Evolutionary conservation across 2,329 filamentous ascomycete genomes (phyloP).

Genomic region (Sarocladium strictum): DNA sequence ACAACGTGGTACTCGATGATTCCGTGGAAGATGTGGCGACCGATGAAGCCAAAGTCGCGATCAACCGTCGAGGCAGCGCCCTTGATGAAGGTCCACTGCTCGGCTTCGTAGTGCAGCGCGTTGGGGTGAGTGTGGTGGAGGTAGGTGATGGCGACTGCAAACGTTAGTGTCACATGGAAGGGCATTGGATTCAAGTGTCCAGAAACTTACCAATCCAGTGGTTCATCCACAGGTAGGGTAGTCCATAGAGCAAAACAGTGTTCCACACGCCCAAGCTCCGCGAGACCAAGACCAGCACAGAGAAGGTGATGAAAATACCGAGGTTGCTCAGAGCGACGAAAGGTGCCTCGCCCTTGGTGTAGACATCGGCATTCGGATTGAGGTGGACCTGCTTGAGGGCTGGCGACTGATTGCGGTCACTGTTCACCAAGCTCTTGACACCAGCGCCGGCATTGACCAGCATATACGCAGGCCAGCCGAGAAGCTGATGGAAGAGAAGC

Average conservation of each 20-base stretch:
- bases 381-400: conserved; percentile 41
- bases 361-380: conserved; percentile 55
- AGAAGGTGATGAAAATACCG: conserved; percentile 47
- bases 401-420: conserved; percentile 35
- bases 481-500: conserved; percentile 55
- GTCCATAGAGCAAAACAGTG: conserved; percentile 51
- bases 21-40: conserved; percentile 57
- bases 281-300: conserved; percentile 44
- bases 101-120: conserved; percentile 22
- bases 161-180: neutral
- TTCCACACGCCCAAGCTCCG: conserved; percentile 50
- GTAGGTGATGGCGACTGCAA: conserved; percentile 64
- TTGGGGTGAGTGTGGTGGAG: conserved; percentile 64
- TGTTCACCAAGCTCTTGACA: conserved; percentile 37
- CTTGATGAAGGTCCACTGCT: conserved; percentile 52
- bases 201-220: conserved; percentile 62
- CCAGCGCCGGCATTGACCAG: conserved; percentile 51
- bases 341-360: conserved; percentile 49
- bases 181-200: neutral
- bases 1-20: conserved; percentile 56
- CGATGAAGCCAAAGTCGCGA: conserved; percentile 56
- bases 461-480: conserved; percentile 61
- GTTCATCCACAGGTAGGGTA: conserved; percentile 65
- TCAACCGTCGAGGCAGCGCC: conserved; percentile 57
- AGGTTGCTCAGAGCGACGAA: conserved; percentile 55